Evolutionary conservation across 192 early-diverging fungal species (phyloP), one percentile per base, ranked within the genome.

Genomic region (Pilobolus umbonatus): DNA sequence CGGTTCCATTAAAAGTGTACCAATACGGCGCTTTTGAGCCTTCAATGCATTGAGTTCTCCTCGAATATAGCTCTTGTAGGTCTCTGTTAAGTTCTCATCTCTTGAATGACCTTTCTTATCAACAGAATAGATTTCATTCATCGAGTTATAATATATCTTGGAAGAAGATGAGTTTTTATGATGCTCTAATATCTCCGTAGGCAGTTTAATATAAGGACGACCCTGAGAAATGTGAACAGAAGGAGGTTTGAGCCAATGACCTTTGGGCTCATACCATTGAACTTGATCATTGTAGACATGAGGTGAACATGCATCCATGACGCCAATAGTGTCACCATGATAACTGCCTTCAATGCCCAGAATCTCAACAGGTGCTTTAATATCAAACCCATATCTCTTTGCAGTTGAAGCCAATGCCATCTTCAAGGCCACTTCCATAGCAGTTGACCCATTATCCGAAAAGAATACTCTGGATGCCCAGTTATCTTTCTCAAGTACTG

Each of bases 321-420:
- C 80, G 24, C 89, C 89, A 39, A 91, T 91, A 1, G 91, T 93
- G 56, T 93, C 91, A 31, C 91, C 91, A 61, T 93, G 91, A 61
- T 93, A 93, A n/a, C 80, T 76, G 6, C 91, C 88, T 28, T 86
- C 71, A 4, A 90, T 56, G 25, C 89, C 89, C 28, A 91, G 61
- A 2, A 88, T 71, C 47, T 80, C 80, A 8, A 85, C 45, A 39
- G 64, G 73, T 15, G 52, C 53, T 14, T 63, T 36, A 12, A 66
- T 68, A 12, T 63, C 26, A 31, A 67, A 64, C 5, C 58, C 59
- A 14, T 79, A 72, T 7, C 71, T 61, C 46, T 77, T 64, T 43
- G 75, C 74, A 38, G 72, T 71, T 17, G 77, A 61, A 49, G 71
- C 71, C 45, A 89, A 71, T 2, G 87, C 88, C 83, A 90, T 88